Conservation (phyloP, 1,284 basidiomycete species). For the Microbotryum silenes-acaulis region DNA sequence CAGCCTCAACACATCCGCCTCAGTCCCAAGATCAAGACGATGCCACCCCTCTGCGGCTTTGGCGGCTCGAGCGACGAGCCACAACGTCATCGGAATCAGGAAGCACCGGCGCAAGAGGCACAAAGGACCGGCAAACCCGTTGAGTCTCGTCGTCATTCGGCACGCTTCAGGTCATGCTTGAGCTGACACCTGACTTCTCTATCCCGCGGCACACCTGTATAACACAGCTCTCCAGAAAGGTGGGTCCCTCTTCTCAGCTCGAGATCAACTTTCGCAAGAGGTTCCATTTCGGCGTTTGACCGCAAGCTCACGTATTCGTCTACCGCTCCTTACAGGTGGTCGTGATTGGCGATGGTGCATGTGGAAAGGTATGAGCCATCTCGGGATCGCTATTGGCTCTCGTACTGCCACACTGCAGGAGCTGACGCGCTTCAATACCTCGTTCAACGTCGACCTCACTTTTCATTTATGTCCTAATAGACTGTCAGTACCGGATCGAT, state of each 20-base stretch:
- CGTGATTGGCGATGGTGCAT: slow-evolving; percentile 86
- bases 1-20: too few relatives aligned
- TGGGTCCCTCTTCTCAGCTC: neutral
- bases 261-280: too few relatives aligned
- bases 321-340: slow-evolving; percentile 48
- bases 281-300: neutral
- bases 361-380: slow-evolving; percentile 49
- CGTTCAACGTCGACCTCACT: slow-evolving; percentile 10
- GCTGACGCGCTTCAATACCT: slow-evolving; percentile 28
- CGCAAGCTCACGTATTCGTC: neutral
- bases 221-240: slow-evolving; percentile 2
- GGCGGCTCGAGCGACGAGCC: too few relatives aligned
- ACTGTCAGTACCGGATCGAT: too few relatives aligned
- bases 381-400: too few relatives aligned
- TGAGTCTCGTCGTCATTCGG: too few relatives aligned
- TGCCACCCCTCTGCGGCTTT: too few relatives aligned
- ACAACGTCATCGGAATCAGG: too few relatives aligned
- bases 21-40: too few relatives aligned
- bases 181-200: neutral
- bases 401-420: too few relatives aligned
- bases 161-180: neutral
- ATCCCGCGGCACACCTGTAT: neutral
- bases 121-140: too few relatives aligned
- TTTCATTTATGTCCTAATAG: slow-evolving; percentile 33
- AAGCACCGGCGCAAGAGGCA: too few relatives aligned